Conservation (phyloP, 139 green algal genomes). For the Picochlorum sp. region DNA sequence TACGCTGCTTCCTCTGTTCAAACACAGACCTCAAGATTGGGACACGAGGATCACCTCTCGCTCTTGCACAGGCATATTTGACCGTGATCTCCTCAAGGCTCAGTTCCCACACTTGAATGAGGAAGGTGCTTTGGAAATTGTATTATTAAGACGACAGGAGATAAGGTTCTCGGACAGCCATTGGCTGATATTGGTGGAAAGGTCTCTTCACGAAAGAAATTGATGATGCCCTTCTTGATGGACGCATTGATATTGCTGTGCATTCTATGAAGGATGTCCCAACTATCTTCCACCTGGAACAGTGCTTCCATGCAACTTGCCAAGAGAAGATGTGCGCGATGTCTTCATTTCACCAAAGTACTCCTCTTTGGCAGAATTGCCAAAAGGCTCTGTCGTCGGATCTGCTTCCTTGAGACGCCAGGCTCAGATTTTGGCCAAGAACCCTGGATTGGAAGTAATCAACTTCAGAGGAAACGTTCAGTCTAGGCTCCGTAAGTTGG, state of each 20-base stretch:
- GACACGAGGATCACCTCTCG: conserved; percentile 83
- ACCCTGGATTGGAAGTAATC: conserved; percentile 86
- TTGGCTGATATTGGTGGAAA: conserved; percentile 99
- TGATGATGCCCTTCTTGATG: conserved; percentile 91
- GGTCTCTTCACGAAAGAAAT: conserved; percentile 99
- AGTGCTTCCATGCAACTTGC: conserved; percentile 95
- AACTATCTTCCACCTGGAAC: conserved; percentile 94
- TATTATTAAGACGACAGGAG: conserved; percentile 99
- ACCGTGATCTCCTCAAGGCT: conserved; percentile 89
- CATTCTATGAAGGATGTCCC: conserved; percentile 99
- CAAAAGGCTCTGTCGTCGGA: conserved; percentile 79
- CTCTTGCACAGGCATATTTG: conserved; percentile 95
- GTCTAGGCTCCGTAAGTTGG: conserved; percentile 90
- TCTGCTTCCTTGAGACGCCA: conserved; percentile 85
- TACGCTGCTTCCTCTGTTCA: conserved; percentile 27
- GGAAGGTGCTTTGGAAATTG: conserved; percentile 94
- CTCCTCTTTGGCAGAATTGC: conserved; percentile 72
- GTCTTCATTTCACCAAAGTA: conserved; percentile 90
- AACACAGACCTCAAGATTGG: conserved; percentile 70
- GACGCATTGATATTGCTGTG: conserved; percentile 94
- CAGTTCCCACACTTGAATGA: conserved; percentile 79
- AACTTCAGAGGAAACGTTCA: conserved; percentile 99
- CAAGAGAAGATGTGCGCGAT: conserved; percentile 93
- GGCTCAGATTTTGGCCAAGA: conserved; percentile 90
- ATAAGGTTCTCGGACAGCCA: conserved; percentile 96